Evolutionary conservation across 2,329 filamentous ascomycete species (phyloP), one percentile per base, ranked within the genome.

Genomic region (Neofusicoccum sp.): DNA sequence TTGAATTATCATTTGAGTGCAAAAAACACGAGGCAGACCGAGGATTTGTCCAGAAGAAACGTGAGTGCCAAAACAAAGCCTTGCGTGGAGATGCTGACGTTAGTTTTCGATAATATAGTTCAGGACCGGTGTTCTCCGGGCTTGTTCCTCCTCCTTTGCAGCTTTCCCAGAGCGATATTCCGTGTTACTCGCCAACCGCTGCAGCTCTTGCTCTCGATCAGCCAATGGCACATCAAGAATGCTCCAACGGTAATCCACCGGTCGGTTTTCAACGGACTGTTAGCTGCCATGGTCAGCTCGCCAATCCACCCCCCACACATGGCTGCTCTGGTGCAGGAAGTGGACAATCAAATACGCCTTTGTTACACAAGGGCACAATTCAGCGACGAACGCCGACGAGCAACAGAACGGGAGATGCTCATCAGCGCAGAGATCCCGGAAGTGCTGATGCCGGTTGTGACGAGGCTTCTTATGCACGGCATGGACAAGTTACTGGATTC

Each of bases 331-430:
- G 69, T 82, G 51, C 73, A 78, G 14, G 84, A 89, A 36, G 80
- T 91, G n/a, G 83, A 86, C 64, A 85, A 84, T 59, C 81, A 88
- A 62, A 86, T 93, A 62, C 79, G 80, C 33, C 77, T 79, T 30
- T 83, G 86, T 47, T 86, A 84, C 70, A 78, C 78, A 53, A 71
- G 70, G n/a, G 73, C 75, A 1, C 75, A 75, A 1, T 71, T 80
- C 28, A 73, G 71, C 6, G 77, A 80, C 11, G 72, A 74, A 7
- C 76, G 80, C 38, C 76, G 83, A 20, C 76, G 77, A 7, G 71
- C 74, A 2, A 71, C 77, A 1, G 84, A 87, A 70, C 78, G 81
- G 59, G 76, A 81, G 36, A 76, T 87, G 57, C 74, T 84, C 6
- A 76, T 84, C 56, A 78, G 80, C 38, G 81, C 78, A 3, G 75